Conservation (phyloP, 345 rosid species). For the Gossypium turneri region DNA sequence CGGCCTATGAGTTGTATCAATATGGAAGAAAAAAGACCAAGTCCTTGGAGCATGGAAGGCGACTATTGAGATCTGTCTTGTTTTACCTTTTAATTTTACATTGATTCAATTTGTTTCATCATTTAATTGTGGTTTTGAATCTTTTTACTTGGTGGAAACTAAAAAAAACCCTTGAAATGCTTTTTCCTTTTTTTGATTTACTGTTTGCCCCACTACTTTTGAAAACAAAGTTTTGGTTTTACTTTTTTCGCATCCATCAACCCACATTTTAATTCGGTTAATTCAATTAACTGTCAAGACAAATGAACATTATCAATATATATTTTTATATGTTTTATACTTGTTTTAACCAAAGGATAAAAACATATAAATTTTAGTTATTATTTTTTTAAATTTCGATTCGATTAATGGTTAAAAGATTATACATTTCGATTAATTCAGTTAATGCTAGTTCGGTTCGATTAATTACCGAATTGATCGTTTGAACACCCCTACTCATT, state of each 20-base stretch:
- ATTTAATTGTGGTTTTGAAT: background rate
- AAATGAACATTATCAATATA: too few species aligned
- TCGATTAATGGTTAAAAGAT: too few species aligned
- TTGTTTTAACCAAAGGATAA: too few species aligned
- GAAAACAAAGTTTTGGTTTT: slow-evolving; percentile 2
- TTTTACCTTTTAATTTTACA: slow-evolving; percentile 14
- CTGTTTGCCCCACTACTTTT: slow-evolving; percentile 11
- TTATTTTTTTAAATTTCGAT: too few species aligned
- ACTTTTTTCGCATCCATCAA: background rate
- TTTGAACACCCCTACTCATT: too few species aligned
- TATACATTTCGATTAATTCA: too few species aligned
- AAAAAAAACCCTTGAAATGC: background rate
- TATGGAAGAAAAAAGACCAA: background rate
- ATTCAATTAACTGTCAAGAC: too few species aligned
- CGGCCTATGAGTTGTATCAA: background rate
- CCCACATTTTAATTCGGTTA: background rate
- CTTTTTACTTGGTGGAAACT: slow-evolving; percentile 1
- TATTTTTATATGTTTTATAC: too few species aligned
- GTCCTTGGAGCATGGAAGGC: slow-evolving; percentile 16
- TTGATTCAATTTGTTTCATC: slow-evolving; percentile 22
- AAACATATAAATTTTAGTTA: too few species aligned
- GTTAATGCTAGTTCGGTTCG: too few species aligned
- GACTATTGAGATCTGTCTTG: slow-evolving; percentile 37
- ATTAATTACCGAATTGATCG: too few species aligned
- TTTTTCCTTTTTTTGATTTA: slow-evolving; percentile 13